Base-by-base conservation (phyloP, 441 rosid species). In the Eruca vesicaria region DNA sequence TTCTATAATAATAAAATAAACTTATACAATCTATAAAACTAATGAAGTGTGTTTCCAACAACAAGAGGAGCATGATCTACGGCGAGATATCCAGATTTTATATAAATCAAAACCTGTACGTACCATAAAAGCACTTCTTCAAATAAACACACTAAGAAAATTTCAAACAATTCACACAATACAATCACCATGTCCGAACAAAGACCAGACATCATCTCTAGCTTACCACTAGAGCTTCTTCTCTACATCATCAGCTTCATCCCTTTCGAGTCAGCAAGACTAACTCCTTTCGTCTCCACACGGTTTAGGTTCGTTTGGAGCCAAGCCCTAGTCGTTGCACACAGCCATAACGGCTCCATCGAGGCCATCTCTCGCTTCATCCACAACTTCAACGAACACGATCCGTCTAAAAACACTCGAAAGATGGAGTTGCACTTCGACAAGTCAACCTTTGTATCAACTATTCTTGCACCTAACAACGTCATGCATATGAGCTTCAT, bases 191-290 rank as follows among this genome's bases (percentile, higher is more conserved):
- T 78, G 79, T 69, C 67, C 43, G 69, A 73, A 69, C 59, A 38
- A 26, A 73, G 70, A 48, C 78, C 10, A 21, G 88, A 88, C 71
- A 10, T 71, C 62, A 68, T 90, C 38, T 88, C 88, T 15, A 75
- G 63, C 63, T 78, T 88, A 75, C 90, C 92, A 16, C 69, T 84
- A 71, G 92, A 85, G 66, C 80, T 90, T 52, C 84, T 90, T 35
- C 83, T 84, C 63, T 81, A 72, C 73, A 84, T 90, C 64, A 82
- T 86, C 43, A 82, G 83, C 66, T 79, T 79, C 32, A 79, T 89
- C 41, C 94, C 94, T 58, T 85, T 86, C 19, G 86, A 84, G 56
- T 86, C 88, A 31, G 86, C 90, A 21, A 82, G 78, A 56, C 86
- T 88, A 66, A 83, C 81, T 15, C 79, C 88, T 66, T 82, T 84